Conservation (phyloP, 495 filamentous ascomycete species). For the Penicillium simplicissimum region DNA sequence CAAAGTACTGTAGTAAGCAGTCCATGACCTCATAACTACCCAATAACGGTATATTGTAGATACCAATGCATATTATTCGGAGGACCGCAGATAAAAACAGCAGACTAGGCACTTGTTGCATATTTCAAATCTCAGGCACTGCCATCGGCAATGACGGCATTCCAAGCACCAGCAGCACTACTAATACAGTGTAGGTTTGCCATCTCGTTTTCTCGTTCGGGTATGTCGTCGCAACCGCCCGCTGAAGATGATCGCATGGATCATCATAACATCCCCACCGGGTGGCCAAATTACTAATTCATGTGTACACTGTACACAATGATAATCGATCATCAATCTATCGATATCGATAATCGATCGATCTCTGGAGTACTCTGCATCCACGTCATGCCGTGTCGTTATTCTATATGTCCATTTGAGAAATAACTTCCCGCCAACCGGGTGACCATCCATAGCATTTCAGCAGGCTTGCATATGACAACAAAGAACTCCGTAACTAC, state of each 20-base stretch:
- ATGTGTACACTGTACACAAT: neutral
- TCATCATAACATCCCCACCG: neutral
- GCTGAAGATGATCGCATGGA: neutral
- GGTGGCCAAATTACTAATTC: neutral
- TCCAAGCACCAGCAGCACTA: neutral
- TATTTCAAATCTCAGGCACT: neutral
- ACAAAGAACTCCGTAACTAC: neutral
- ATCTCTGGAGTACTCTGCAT: too few species aligned
- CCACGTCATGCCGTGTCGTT: too few species aligned
- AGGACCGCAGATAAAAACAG: too few species aligned
- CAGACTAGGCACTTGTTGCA: neutral
- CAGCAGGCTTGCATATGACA: neutral
- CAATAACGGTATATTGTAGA: too few species aligned
- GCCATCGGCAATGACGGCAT: slow-evolving; percentile 1
- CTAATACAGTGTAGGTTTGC: too few species aligned
- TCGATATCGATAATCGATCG: too few species aligned
- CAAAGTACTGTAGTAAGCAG: too few species aligned
- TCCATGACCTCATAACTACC: too few species aligned
- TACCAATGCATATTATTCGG: too few species aligned
- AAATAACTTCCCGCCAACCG: too few species aligned
- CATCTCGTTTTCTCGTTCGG: neutral
- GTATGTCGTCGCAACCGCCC: neutral
- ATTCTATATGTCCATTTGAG: too few species aligned
- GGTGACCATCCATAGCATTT: too few species aligned
- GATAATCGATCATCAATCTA: neutral